Evolutionary conservation across 164 flowering plant genomes (phyloP), one percentile per base, ranked within the genome.

Genomic region (Santalum album): DNA sequence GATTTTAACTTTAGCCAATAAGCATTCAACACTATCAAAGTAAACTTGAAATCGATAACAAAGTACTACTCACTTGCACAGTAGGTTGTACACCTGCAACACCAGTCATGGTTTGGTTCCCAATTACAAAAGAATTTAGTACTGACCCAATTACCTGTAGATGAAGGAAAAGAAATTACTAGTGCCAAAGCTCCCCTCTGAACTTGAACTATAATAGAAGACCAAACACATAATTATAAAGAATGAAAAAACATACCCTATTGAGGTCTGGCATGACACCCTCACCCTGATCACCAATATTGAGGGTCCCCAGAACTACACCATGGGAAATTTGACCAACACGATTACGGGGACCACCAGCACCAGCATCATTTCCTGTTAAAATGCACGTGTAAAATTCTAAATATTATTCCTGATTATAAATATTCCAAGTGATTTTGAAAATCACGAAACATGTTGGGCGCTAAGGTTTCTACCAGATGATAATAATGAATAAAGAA

Each of bases 111-210:
- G 63, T 25, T 58, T 69, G 78, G 53, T 67, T 67, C 29, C 95
- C 90, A 60, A 87, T 29, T 24, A 96, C 99, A 59, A 94, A 54
- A 23, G 95, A 80, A 71, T 81, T 94, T 58, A 94, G 46, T 56
- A 94, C 96, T 12, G 97, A 78, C 38, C 96, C 95, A 67, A 94
- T 82, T 45, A 94, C 87, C 99, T 94, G 51, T 38, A 71, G n/a
- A 57, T n/a, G n/a, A 69, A 44, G 36, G 24, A 36, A 6, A 14
- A 49, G 29, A 4, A 36, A n/a, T n/a, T n/a, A n/a, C n/a, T n/a
- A n/a, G n/a, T n/a, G n/a, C n/a, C n/a, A n/a, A n/a, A n/a, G n/a
- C n/a, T n/a, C n/a, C 34, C 9, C 34, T 3, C 43, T 17, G 34
- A 32, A 38, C n/a, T n/a, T n/a, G n/a, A 38, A 24, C 11, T 49